These are phyloP conservation scores for Sindora glabra DNA, from an alignment of 306 rosid genomes.

Conservation along the genomic window DNA sequence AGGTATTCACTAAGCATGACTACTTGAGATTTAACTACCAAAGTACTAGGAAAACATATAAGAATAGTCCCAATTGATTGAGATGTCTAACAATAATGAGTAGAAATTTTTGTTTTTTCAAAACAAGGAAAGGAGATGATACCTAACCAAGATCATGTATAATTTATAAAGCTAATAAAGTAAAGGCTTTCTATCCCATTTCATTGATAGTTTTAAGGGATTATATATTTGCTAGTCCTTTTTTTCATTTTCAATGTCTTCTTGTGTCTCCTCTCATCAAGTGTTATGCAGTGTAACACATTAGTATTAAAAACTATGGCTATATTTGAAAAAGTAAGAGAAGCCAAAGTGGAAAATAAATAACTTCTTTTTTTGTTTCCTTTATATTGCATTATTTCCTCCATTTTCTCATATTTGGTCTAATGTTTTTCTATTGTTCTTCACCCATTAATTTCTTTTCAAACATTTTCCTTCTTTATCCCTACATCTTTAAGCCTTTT, in stretches of 20 bases:
- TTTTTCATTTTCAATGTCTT: constrained; percentile 86
- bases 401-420: too few species aligned
- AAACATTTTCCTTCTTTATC: too few species aligned
- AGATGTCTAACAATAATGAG: neutral
- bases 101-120: constrained; percentile 1
- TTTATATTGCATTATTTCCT: too few species aligned
- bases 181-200: constrained; percentile 99
- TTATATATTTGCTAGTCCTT: constrained; percentile 96
- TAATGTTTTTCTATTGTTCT: too few species aligned
- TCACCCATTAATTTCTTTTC: too few species aligned
- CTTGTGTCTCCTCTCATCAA: constrained; percentile 83
- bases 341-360: constrained; percentile 1
- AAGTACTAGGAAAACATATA: neutral
- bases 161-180: constrained; percentile 98
- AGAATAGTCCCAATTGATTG: neutral
- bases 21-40: neutral
- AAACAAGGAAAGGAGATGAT: constrained; percentile 18
- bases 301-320: neutral
- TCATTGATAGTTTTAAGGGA: constrained; percentile 98
- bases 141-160: constrained; percentile 99
- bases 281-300: neutral
- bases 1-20: neutral
- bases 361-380: too few species aligned
- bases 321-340: neutral
- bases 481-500: too few species aligned